Percentiles rank a stretch among this genome's conserved stretches.
These are phyloP conservation scores for Apiospora phragmitis DNA, from an alignment of 2,329 filamentous ascomycete species.

Conservation along the genomic window DNA sequence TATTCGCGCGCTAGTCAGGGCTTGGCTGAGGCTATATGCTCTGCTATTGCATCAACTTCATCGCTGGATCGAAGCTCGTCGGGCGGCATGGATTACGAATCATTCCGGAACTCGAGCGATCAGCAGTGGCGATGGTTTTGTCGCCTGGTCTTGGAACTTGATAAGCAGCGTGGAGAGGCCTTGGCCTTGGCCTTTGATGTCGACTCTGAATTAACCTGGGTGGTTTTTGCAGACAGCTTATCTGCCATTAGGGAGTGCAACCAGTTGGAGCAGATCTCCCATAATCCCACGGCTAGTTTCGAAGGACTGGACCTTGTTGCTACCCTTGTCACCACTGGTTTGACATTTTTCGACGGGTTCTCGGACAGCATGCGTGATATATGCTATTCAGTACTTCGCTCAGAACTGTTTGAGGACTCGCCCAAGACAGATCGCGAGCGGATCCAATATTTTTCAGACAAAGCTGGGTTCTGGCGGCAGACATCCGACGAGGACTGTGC, in stretches of 20 bases:
- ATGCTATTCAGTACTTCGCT: conserved; percentile 66
- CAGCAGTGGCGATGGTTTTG: conserved; percentile 90
- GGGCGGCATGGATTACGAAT: conserved; percentile 71
- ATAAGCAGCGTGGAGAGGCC: conserved; percentile 81
- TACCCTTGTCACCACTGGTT: conserved; percentile 67
- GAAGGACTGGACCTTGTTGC: conserved; percentile 47
- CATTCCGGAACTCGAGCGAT: conserved; percentile 73
- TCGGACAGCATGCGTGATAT: conserved; percentile 68
- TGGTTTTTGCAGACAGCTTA: conserved; percentile 79
- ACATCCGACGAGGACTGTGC: conserved; percentile 81
- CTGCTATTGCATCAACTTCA: conserved; percentile 69
- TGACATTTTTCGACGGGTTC: conserved; percentile 70
- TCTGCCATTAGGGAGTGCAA: conserved; percentile 80
- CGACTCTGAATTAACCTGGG: conserved; percentile 73
- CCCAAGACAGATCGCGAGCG: conserved; percentile 70
- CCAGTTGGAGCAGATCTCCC: conserved; percentile 70
- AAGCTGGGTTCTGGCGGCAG: conserved; percentile 74
- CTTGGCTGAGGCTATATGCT: conserved; percentile 75
- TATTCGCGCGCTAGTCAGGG: conserved; percentile 48
- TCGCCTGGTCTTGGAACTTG: conserved; percentile 79
- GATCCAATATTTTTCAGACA: conserved; percentile 76
- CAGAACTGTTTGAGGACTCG: conserved; percentile 74
- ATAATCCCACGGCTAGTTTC: conserved; percentile 65
- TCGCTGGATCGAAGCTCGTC: conserved; percentile 61
- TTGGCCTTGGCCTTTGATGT: conserved; percentile 76